Evolutionary conservation across 306 rosid genomes (phyloP).

Genomic region (Prunus persica): DNA sequence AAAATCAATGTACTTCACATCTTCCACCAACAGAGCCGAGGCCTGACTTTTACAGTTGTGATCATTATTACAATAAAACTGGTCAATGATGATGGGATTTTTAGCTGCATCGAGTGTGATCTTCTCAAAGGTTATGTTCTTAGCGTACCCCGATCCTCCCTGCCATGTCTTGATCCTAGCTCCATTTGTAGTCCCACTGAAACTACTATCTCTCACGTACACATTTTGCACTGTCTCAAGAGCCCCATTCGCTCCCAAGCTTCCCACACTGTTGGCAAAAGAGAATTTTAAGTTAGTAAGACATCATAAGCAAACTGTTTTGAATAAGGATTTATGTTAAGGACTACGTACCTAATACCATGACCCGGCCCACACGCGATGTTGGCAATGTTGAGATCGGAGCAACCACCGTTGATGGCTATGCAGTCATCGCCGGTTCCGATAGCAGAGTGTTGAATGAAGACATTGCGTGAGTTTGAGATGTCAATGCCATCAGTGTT

Average conservation of each 20-base stretch:
- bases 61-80: not conserved
- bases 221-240: not conserved
- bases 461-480: not conserved
- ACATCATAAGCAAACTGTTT: no score
- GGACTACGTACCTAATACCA: slow-evolving; percentile 45
- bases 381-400: slow-evolving; percentile 12
- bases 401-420: slow-evolving; percentile 38
- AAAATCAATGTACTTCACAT: slow-evolving; percentile 18
- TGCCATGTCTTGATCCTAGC: slow-evolving; percentile 30
- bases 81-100: slow-evolving; percentile 26
- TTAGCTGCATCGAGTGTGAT: not conserved
- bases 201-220: not conserved
- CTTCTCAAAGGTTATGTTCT: slow-evolving; percentile 5
- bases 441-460: slow-evolving; percentile 1
- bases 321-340: no score
- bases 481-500: slow-evolving; percentile 32
- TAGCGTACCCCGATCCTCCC: slow-evolving; percentile 26
- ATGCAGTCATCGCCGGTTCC: slow-evolving; percentile 45
- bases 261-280: slow-evolving; percentile 4
- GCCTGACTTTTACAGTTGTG: not conserved
- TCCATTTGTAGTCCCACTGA: slow-evolving; percentile 11
- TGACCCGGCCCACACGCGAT: slow-evolving; percentile 51
- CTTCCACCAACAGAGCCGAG: slow-evolving; percentile 12
- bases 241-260: not conserved
- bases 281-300: not conserved